A percentile compares a stretch with the other conserved stretches of the same genome.
phyloP scores from a whole-genome alignment of 805 yeast species.

The Jamesozyma hellenica region DNA sequence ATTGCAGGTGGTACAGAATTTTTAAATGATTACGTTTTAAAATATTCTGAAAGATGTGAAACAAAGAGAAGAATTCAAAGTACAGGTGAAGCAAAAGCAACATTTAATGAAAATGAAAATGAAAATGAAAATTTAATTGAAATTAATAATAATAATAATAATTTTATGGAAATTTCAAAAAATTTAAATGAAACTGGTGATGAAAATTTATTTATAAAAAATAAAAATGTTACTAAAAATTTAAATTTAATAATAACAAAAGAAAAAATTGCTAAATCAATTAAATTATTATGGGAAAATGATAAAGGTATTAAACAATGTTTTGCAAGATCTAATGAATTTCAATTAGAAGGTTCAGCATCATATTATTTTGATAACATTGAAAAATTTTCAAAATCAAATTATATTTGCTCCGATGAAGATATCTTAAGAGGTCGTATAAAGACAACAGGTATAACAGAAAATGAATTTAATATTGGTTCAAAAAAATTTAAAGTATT shows the following conservation, averaged over 20 bases:
- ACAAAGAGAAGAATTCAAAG: constrained; percentile 41
- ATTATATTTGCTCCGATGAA: constrained; percentile 62
- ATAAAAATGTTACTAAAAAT: constrained; percentile 4
- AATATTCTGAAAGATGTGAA: constrained; percentile 48
- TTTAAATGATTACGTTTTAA: constrained; percentile 52
- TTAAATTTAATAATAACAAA: constrained; percentile 24
- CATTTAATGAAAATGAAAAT: constrained; percentile 18
- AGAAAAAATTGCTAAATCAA: constrained; percentile 60
- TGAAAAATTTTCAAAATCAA: constrained; percentile 49
- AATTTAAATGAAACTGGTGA: constrained; percentile 19
- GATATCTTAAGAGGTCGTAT: constrained; percentile 87
- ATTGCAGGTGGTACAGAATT: constrained; percentile 58
- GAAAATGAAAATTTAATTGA: constrained; percentile 11
- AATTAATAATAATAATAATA: neutral
- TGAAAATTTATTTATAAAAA: constrained; percentile 19
- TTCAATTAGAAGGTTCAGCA: constrained; percentile 79
- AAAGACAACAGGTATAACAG: constrained; percentile 92
- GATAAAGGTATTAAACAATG: constrained; percentile 60
- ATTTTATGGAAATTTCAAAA: constrained; percentile 17
- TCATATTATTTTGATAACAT: constrained; percentile 70
- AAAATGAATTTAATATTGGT: constrained; percentile 64
- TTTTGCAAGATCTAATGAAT: constrained; percentile 54
- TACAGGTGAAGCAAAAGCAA: constrained; percentile 41
- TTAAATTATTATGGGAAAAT: constrained; percentile 53
- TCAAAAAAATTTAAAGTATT: constrained; percentile 61